A percentile compares a stretch with the other conserved stretches of the same genome.
These are phyloP conservation scores for Rhizophora mangle DNA, from an alignment of 345 rosid species.

Conservation along the genomic window DNA sequence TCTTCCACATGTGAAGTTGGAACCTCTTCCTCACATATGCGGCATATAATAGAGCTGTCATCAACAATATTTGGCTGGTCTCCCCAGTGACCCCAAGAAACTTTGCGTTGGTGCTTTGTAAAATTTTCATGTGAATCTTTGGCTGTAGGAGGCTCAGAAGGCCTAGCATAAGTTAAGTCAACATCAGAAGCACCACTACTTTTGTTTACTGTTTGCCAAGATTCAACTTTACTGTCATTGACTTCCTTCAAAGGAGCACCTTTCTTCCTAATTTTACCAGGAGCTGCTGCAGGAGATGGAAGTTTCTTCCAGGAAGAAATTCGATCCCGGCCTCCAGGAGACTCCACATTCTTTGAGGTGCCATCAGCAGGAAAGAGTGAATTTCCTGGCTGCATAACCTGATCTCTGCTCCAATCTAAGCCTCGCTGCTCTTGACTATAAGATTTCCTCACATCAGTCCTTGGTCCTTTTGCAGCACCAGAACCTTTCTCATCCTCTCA, in stretches of 20 bases:
- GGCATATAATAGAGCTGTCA: slow-evolving; percentile 88
- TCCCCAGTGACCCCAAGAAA: slow-evolving; percentile 97
- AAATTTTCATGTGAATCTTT: slow-evolving; percentile 64
- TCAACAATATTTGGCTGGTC: slow-evolving; percentile 65
- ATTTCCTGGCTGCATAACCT: slow-evolving; percentile 36
- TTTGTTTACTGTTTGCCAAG: slow-evolving; percentile 32
- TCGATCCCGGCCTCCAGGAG: slow-evolving; percentile 61
- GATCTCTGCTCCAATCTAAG: slow-evolving; percentile 64
- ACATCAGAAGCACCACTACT: slow-evolving; percentile 43
- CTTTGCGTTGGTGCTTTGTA: slow-evolving; percentile 79
- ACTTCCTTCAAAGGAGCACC: slow-evolving; percentile 48
- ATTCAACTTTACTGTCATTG: slow-evolving; percentile 50
- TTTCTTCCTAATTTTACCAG: slow-evolving; percentile 54
- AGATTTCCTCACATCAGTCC: slow-evolving; percentile 64
- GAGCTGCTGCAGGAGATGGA: slow-evolving; percentile 72
- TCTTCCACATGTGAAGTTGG: slow-evolving; percentile 87
- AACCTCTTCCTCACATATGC: slow-evolving; percentile 98
- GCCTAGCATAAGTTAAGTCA: slow-evolving; percentile 38
- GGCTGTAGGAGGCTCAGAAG: slow-evolving; percentile 43
- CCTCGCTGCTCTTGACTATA: slow-evolving; percentile 94
- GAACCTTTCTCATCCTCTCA: slow-evolving; percentile 59
- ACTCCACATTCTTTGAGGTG: slow-evolving; percentile 46
- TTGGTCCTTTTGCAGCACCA: slow-evolving; percentile 54
- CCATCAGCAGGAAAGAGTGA: slow-evolving; percentile 42
- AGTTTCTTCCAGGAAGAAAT: slow-evolving; percentile 93